Base-by-base conservation (phyloP, 2,329 filamentous ascomycete genomes). In the Colletotrichum echinochloae region DNA sequence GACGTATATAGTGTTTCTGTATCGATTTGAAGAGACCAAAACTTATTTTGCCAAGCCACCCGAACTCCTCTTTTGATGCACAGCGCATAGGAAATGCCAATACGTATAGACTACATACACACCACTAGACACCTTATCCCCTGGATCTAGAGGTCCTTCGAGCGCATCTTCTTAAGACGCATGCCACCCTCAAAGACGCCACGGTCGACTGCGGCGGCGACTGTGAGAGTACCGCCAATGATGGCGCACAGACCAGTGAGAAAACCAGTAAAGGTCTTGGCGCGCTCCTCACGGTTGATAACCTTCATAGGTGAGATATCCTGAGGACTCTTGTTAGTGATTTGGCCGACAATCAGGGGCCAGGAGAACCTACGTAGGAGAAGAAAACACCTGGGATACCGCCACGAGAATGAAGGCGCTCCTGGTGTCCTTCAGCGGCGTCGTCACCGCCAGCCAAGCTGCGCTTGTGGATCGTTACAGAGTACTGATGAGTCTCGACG, bases 251-350 rank as follows among this genome's bases (percentile, higher is more conserved):
- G 89, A 57, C 96, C 96, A 1, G 96, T 95, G 69, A 99, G 82
- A 85, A 99, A 99, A 23, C 93, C 93, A 0, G 94, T 90, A 80
- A 99, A 97, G 5, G 92, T 92, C 86, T 98, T 98, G 71, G 91
- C 86, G 56, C 94, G 90, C 74, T 93, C 92, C 84, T 99, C 97
- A 65, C 95, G 92, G 85, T 99, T 99, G 83, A 99, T 92, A 72
- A 99, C 95, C 84, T 98, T 99, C 96, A 99, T 99, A 6, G 96
- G 96, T 2, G 95, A 98, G 80, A 99, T 99, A 77, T 99, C 96
- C 92, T 95, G 65, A 60, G 1, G 48, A n/a, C 2, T 23, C 3
- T 54, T 16, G 56, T 77, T 64, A 81, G 77, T 63, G 75, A 48
- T 37, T 26, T 54, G n/a, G 16, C 23, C 18, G 14, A 6, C 8